phyloP scores from a whole-genome alignment of 805 yeast species.

The Debaryomyces maramus region DNA sequence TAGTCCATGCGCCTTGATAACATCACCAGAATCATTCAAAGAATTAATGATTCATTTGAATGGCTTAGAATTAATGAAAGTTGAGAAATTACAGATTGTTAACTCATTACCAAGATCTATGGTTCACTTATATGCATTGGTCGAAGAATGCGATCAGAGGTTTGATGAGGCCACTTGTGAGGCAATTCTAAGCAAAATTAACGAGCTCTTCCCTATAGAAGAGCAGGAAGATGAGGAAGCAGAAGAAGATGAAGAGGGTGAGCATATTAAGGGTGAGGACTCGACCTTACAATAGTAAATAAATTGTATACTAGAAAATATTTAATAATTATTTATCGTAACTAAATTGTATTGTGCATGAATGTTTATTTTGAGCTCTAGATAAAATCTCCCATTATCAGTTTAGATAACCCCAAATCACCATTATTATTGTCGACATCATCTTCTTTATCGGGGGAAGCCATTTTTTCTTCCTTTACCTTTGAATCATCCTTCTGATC shows the following conservation, averaged over 20 bases:
- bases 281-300: conserved; percentile 2
- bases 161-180: conserved; percentile 68
- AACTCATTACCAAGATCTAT: conserved; percentile 77
- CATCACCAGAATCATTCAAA: conserved; percentile 22
- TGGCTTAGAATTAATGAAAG: conserved; percentile 64
- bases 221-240: conserved; percentile 29
- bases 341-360: too few relatives aligned
- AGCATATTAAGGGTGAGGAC: conserved; percentile 11
- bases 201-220: conserved; percentile 51
- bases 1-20: conserved; percentile 24
- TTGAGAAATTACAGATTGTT: conserved; percentile 80
- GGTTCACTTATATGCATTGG: conserved; percentile 74
- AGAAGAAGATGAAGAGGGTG: conserved; percentile 19
- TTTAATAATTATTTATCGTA: too few relatives aligned
- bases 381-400: conserved; percentile 24
- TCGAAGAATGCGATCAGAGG: conserved; percentile 91
- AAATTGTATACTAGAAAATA: conserved; percentile 7
- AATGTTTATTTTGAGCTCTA: too few relatives aligned
- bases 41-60: conserved; percentile 48
- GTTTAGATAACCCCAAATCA: conserved; percentile 13
- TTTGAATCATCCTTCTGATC: not conserved
- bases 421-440: conserved; percentile 9
- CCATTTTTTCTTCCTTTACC: not conserved
- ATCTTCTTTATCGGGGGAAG: conserved; percentile 3
- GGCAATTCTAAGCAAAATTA: conserved; percentile 55